A percentile compares a stretch with the other conserved stretches of the same genome.
phyloP scores from a whole-genome alignment of 768 basidiomycete species.

The Trametes cingulata region DNA sequence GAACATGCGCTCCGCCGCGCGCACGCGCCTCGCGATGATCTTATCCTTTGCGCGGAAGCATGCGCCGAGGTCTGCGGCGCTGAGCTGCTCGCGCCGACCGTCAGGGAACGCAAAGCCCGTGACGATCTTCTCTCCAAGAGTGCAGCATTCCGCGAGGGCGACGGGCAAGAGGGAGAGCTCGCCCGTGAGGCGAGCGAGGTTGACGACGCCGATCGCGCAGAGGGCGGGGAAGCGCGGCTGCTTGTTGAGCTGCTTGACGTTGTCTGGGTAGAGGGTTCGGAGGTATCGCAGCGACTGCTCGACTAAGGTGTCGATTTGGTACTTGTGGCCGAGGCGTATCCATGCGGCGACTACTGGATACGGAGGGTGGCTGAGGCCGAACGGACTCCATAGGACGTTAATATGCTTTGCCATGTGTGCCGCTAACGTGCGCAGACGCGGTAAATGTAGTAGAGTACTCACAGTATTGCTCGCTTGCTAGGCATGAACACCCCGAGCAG shows the following conservation, averaged over 20 bases:
- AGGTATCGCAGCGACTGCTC: not conserved
- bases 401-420: not conserved
- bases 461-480: too few relatives aligned
- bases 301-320: not conserved
- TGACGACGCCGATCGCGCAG: not conserved
- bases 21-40: not conserved
- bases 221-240: not conserved
- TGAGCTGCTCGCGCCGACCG: not conserved
- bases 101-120: not conserved
- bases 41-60: not conserved
- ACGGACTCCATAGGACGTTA: not conserved
- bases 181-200: constrained; percentile 2
- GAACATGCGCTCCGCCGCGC: not conserved
- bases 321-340: constrained; percentile 1
- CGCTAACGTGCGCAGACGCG: too few relatives aligned
- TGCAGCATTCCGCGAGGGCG: not conserved
- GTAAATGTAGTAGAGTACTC: too few relatives aligned
- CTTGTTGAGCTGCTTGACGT: not conserved
- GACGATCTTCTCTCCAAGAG: not conserved
- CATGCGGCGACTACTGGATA: not conserved
- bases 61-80: not conserved
- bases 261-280: not conserved
- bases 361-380: not conserved
- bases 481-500: too few relatives aligned
- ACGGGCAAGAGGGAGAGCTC: not conserved